Base-by-base conservation (phyloP, 2,329 filamentous ascomycete species). In the Fusarium napiforme region DNA sequence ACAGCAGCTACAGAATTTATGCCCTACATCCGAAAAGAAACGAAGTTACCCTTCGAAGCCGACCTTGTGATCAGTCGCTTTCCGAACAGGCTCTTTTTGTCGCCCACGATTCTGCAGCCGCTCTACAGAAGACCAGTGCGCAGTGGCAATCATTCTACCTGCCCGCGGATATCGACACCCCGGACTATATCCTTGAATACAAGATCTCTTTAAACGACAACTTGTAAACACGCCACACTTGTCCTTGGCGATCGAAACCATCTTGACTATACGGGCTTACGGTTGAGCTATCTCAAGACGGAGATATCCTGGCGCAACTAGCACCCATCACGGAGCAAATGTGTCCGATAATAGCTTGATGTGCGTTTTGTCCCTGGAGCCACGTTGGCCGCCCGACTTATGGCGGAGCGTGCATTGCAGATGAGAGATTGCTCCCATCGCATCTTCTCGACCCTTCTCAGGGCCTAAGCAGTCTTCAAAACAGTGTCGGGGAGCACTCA, bases 51-150 rank as follows among this genome's bases (percentile, higher is more conserved):
- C 7, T 19, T 16, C 12, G 21, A 49, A 23, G 21, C 15, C 21
- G 10, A 23, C 28, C 21, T n/a, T 2, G 7, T 23, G 15, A 49
- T 11, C 21, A 18, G 21, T 15, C 46, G 14, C 46, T 21, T 49
- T 15, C 7, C 21, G 21, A 32, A 16, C 7, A n/a, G 11, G n/a
- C 7, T 16, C 10, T 12, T n/a, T 32, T n/a, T n/a, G 5, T 18
- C 15, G 10, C 5, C 18, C 19, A 4, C 21, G 0, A 18, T 18
- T n/a, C 7, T 9, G 18, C 28, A n/a, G 28, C 28, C 28, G 21
- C 21, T 15, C 15, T n/a, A 49, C 16, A 49, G 9, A 12, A 49
- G 10, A 49, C 10, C 21, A 12, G 9, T 8, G 3, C 7, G 8
- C 8, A 50, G 10, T 18, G 28, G 23, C 4, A 28, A 18, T 32